Base-by-base conservation (phyloP, 192 early-diverging fungal species). In the Coemansia sp. region DNA sequence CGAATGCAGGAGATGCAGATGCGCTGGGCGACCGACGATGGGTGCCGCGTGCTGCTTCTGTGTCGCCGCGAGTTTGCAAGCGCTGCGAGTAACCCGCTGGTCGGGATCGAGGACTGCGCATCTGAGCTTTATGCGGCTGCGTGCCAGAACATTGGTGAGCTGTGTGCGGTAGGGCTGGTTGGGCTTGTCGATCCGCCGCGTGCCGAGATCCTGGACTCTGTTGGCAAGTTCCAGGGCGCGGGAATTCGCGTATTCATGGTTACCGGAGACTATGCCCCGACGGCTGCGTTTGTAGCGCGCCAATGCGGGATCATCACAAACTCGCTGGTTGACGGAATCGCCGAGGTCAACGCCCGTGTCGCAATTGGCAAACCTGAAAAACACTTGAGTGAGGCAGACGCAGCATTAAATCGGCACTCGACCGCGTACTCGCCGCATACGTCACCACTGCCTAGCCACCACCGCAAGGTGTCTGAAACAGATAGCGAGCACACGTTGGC, bases 151-250 rank as follows among this genome's bases (percentile, higher is more conserved):
- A 53, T 71, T 21, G 35, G 67, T 27, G 81, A 77, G 18, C 81
- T 94, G 46, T 84, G 83, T 30, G 65, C 89, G 28, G 68, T 94
- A 12, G 93, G 89, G 1, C 70, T 95, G 19, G 81, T 90, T 23
- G 88, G 85, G 4, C 91, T 96, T 43, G 76, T 85, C 52, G 94
- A 94, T 62, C 94, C 92, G 45, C 92, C 91, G n/a, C 84, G 92
- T 31, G 74, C 78, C 16, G 92, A 92, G 60, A 86, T 88, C 31
- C 75, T 71, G 10, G 66, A 78, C 18, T 80, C 88, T 5, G 83
- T 96, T 29, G 74, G 56, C 32, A 79, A 62, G 0, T 83, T 84
- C 46, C 82, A 84, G 31, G 48, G 66, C 27, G 91, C 92, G 2
- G 86, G 87, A 19, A 67, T 91, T 40, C 82, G 88, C 29, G 80